A percentile compares a stretch with the other conserved stretches of the same genome.
These are phyloP conservation scores for Ettlia oleoabundans DNA, from an alignment of 139 green algal genomes.

Conservation along the genomic window DNA sequence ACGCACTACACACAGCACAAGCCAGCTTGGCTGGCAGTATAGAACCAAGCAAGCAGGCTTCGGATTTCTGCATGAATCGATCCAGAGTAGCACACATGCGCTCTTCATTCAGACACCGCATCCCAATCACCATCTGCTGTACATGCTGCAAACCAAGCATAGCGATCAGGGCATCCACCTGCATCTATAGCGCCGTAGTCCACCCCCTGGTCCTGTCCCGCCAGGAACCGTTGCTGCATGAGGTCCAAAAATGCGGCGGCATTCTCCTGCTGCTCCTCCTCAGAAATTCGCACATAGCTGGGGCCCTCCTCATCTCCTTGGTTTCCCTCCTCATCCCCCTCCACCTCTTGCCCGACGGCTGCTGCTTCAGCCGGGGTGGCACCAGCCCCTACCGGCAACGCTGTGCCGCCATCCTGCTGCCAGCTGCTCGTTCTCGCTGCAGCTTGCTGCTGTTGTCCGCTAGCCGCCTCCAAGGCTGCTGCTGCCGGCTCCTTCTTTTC, in stretches of 20 bases:
- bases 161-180: not conserved
- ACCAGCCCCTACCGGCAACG: no score
- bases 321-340: not conserved
- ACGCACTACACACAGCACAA: no score
- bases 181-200: conserved; percentile 66
- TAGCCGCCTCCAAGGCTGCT: not conserved
- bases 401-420: not conserved
- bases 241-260: conserved; percentile 62
- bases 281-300: not conserved
- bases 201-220: conserved; percentile 56
- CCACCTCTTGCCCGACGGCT: not conserved
- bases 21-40: no score
- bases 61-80: no score
- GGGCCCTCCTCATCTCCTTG: not conserved
- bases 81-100: no score
- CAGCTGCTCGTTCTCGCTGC: not conserved
- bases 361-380: no score
- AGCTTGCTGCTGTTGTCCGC: not conserved
- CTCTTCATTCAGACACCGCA: not conserved
- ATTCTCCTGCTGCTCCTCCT: conserved; percentile 25
- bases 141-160: not conserved
- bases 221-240: conserved; percentile 81
- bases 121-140: not conserved
- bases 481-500: not conserved
- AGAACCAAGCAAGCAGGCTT: no score